Percentiles rank a stretch among this genome's conserved stretches.
Conservation (phyloP, 2,329 filamentous ascomycete genomes). For the Colletotrichum endophyticum region DNA sequence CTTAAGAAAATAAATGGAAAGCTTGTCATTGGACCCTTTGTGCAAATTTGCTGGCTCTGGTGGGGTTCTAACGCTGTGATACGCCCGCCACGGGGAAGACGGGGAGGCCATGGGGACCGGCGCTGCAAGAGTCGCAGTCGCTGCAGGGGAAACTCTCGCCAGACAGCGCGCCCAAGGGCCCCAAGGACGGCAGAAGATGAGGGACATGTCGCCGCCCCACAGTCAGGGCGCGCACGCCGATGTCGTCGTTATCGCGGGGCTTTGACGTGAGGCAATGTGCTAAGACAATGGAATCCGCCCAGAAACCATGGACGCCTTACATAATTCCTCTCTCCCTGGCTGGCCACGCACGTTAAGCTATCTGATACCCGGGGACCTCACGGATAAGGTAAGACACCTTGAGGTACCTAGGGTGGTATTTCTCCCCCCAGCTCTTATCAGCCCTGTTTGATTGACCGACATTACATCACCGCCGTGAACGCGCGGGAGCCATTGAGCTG, state of each 20-base stretch:
- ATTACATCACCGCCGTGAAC: constrained; percentile 15
- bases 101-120: neutral
- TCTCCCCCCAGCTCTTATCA: constrained; percentile 1
- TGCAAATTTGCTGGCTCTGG: neutral
- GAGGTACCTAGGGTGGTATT: neutral
- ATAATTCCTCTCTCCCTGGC: neutral
- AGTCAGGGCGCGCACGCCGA: constrained; percentile 8
- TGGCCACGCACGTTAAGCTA: neutral
- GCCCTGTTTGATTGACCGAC: constrained; percentile 3
- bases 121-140: neutral
- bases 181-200: neutral
- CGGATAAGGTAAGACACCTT: neutral
- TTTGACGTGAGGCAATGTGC: neutral
- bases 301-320: neutral
- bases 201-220: neutral
- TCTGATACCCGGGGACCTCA: neutral
- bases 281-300: constrained; percentile 5
- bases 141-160: constrained; percentile 11
- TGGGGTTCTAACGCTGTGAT: constrained; percentile 4
- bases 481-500: neutral
- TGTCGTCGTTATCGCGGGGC: constrained; percentile 19
- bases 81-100: neutral
- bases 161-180: neutral
- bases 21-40: constrained; percentile 22
- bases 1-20: constrained; percentile 11